Conservation (phyloP, 768 basidiomycete genomes). For the Pleurotus cornucopiae region DNA sequence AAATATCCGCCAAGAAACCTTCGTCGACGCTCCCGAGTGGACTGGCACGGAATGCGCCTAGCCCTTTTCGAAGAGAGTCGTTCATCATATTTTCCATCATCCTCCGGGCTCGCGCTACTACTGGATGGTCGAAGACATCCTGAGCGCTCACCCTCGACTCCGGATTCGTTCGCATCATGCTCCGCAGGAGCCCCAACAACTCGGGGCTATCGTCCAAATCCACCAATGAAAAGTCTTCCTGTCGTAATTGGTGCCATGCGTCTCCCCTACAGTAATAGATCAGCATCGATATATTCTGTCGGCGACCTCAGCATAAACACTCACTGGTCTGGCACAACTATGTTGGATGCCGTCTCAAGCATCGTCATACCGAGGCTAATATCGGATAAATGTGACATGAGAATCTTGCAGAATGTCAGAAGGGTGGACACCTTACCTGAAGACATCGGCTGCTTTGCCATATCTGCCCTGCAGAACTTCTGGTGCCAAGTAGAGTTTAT, state of each 20-base stretch:
- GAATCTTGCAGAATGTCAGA: slow-evolving; percentile 26
- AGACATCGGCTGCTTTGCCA: slow-evolving; percentile 92
- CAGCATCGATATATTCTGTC: slow-evolving; percentile 15
- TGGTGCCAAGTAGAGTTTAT: slow-evolving; percentile 94
- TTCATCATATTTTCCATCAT: slow-evolving; percentile 54
- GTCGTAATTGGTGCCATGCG: slow-evolving; percentile 89
- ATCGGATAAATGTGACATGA: slow-evolving; percentile 32
- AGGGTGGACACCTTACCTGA: slow-evolving; percentile 66
- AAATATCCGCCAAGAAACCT: slow-evolving; percentile 65
- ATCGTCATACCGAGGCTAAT: slow-evolving; percentile 91
- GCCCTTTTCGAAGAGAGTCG: slow-evolving; percentile 28
- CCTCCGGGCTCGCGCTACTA: slow-evolving; percentile 58
- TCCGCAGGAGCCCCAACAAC: slow-evolving; percentile 61
- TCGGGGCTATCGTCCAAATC: slow-evolving; percentile 63
- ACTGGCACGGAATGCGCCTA: slow-evolving; percentile 50
- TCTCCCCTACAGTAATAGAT: slow-evolving; percentile 61
- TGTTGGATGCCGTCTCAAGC: slow-evolving; percentile 93
- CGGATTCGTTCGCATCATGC: slow-evolving; percentile 78
- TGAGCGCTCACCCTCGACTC: slow-evolving; percentile 50
- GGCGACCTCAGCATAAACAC: slow-evolving; percentile 31
- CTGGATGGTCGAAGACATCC: slow-evolving; percentile 54
- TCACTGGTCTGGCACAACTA: slow-evolving; percentile 95
- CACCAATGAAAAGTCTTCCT: slow-evolving; percentile 87
- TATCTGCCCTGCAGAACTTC: slow-evolving; percentile 92
- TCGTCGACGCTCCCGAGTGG: slow-evolving; percentile 55